Conservation (phyloP, 305 asterid genomes). For the Solanum hybrid region DNA sequence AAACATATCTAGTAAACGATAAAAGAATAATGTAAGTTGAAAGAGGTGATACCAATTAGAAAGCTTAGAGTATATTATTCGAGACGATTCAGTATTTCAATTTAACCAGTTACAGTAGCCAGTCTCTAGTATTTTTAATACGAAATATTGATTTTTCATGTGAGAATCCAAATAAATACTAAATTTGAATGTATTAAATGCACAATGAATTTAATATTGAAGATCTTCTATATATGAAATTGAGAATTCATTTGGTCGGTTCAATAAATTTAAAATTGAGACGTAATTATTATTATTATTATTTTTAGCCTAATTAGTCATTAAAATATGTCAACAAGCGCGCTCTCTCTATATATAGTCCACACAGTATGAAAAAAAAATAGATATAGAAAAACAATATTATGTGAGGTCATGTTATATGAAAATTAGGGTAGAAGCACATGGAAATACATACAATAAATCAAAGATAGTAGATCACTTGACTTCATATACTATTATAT, state of each 20-base stretch:
- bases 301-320: background rate
- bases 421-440: background rate
- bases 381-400: background rate
- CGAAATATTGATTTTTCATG: background rate
- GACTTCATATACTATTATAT: background rate
- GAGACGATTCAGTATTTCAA: background rate
- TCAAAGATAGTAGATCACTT: background rate
- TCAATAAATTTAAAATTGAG: background rate
- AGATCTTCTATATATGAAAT: background rate
- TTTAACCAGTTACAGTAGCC: too few relatives aligned
- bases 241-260: background rate
- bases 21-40: background rate
- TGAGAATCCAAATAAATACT: background rate
- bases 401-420: background rate
- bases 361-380: background rate
- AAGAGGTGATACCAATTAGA: background rate
- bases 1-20: background rate
- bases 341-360: background rate
- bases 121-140: too few relatives aligned
- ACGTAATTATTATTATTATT: background rate
- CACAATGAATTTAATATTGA: background rate
- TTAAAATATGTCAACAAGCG: background rate
- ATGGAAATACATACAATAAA: background rate
- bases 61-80: background rate
- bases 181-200: background rate